Evolutionary conservation across 1,139 yeast genomes (phyloP), one percentile per base, ranked within the genome.

Genomic region (Kazachstania sp.): DNA sequence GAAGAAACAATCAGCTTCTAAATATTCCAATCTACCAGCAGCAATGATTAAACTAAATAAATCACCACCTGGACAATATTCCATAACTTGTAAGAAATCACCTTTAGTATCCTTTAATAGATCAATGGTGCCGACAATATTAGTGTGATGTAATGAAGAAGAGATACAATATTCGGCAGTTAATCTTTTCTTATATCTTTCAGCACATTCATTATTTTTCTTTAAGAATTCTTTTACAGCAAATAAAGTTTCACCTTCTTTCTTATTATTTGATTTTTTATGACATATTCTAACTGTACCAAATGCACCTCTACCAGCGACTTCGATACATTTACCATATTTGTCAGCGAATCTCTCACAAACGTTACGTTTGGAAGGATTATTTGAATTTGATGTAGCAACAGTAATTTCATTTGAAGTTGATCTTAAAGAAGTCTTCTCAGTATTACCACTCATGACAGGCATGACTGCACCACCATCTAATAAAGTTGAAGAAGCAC

Each of bases 41-140:
- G 95, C 83, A 46, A 87, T 77, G 55, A 92, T 86, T 49, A 88
- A 71, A 1, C 95, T 83, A 66, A 86, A 92, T 51, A 92, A 71
- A 65, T 92, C 97, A 47, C 98, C 98, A 36, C 97, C 97, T 1
- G 90, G 77, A 64, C 97, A 92, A 60, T 79, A 92, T 69, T 92
- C 97, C 96, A 92, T 87, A 43, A 92, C 97, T 68, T 88, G 96
- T 65, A 95, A 88, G 65, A 84, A 92, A 57, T 86, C 95, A 36
- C 95, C 95, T 57, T 86, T 84, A 20, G 90, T 86, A 66, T 90
- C 97, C 65, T 85, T 86, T 66, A 90, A 74, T 47, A 92, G 70
- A 64, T 92, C 98, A 52, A 86, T 74, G 0, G 96, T 87, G 56
- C 81, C 83, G 50, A 90, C 87, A 60, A 92, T 88, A 64, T 87